phyloP scores from a whole-genome alignment of 108 stramenopile genomes.

The Asterionellopsis glacialis region DNA sequence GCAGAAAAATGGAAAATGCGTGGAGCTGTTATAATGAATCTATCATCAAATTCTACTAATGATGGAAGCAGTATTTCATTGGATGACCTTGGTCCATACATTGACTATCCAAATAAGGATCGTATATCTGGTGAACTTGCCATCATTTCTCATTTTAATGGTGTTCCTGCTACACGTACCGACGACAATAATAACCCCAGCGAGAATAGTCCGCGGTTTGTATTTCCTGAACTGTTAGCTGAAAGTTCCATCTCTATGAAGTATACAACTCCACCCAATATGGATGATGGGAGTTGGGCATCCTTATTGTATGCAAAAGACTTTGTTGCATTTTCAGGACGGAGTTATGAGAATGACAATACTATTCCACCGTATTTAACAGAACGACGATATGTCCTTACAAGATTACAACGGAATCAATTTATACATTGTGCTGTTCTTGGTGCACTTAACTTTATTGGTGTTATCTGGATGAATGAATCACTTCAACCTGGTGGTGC shows the following conservation, averaged over 20 bases:
- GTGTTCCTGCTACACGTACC: conserved; percentile 44
- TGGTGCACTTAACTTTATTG: conserved; percentile 64
- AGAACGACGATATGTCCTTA: conserved; percentile 50
- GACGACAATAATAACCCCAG: neutral
- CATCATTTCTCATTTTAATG: conserved; percentile 77
- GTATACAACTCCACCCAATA: conserved; percentile 13
- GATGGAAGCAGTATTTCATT: conserved; percentile 40
- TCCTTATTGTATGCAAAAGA: conserved; percentile 16
- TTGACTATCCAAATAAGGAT: conserved; percentile 51
- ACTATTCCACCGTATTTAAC: conserved; percentile 42
- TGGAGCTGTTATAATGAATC: conserved; percentile 45
- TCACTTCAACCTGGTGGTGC: conserved; percentile 55
- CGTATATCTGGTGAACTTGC: conserved; percentile 35
- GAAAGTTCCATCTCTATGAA: conserved; percentile 28
- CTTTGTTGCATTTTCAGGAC: neutral
- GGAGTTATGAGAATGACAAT: neutral
- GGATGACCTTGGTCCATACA: conserved; percentile 51
- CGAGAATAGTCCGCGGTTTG: conserved; percentile 33
- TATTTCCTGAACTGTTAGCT: conserved; percentile 72
- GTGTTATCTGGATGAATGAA: conserved; percentile 63
- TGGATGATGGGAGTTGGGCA: conserved; percentile 24
- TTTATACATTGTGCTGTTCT: conserved; percentile 58
- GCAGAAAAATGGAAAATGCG: conserved; percentile 72
- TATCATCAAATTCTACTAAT: conserved; percentile 23
- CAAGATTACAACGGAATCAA: conserved; percentile 43